Percentiles rank a stretch among this genome's conserved stretches.
Evolutionary conservation across 2,329 filamentous ascomycete genomes (phyloP).

Genomic region (Thielaviopsis musarum): DNA sequence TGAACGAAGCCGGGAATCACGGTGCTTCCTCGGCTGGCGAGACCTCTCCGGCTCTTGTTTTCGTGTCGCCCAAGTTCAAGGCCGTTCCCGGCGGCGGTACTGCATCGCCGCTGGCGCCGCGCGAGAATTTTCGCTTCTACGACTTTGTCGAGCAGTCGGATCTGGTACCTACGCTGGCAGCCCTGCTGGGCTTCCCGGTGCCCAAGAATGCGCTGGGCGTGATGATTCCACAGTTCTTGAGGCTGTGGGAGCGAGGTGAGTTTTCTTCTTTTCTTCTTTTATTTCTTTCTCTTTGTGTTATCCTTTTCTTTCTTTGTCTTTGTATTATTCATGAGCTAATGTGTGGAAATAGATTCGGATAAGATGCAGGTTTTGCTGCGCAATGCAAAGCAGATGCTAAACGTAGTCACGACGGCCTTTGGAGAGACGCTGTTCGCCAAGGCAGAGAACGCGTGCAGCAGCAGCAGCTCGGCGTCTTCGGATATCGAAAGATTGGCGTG

Average conservation of each 20-base stretch:
- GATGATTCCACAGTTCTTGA: slow-evolving; percentile 63
- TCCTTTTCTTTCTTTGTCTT: neutral
- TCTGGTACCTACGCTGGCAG: slow-evolving; percentile 75
- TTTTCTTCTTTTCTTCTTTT: slow-evolving; percentile 2
- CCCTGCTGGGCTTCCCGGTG: slow-evolving; percentile 70
- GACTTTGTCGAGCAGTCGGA: slow-evolving; percentile 81
- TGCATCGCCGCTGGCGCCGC: slow-evolving; percentile 38
- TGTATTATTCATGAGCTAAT: neutral
- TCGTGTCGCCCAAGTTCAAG: slow-evolving; percentile 71
- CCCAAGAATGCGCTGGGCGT: slow-evolving; percentile 82
- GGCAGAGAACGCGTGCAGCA: neutral
- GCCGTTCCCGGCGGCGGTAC: slow-evolving; percentile 26
- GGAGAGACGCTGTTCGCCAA: slow-evolving; percentile 22
- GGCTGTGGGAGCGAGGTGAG: slow-evolving; percentile 55
- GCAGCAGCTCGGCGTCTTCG: neutral
- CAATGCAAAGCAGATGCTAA: slow-evolving; percentile 68
- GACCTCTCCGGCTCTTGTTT: slow-evolving; percentile 82
- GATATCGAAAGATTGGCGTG: slow-evolving; percentile 47
- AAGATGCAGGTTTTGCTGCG: slow-evolving; percentile 51
- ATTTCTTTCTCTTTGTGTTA: too few species aligned
- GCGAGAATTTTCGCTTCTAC: slow-evolving; percentile 70
- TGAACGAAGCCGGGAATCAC: slow-evolving; percentile 97
- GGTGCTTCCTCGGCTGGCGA: slow-evolving; percentile 87
- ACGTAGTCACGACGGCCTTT: slow-evolving; percentile 61
- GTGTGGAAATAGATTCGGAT: slow-evolving; percentile 33